Evolutionary conservation across 306 rosid genomes (phyloP), one percentile per base, ranked within the genome.

Genomic region (Dalbergia cochinchinensis): DNA sequence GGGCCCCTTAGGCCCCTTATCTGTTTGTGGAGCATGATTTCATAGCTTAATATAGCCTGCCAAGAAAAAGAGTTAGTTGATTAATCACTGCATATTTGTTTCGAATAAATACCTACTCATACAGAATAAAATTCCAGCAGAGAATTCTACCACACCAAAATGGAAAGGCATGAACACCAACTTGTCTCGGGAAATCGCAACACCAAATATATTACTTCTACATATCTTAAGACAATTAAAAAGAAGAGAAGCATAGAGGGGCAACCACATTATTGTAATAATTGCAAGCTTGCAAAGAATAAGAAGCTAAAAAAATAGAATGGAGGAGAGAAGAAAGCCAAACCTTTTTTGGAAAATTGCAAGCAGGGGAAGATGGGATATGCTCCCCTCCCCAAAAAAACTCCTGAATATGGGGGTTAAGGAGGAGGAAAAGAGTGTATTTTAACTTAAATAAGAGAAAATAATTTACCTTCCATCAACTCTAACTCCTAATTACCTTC

Each of bases 41-140:
- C 77, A 59, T 45, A 47, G 71, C 63, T 63, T 63, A 37, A 70
- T 50, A 61, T 48, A 47, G 19, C 48, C 15, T 33, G 37, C 19
- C 57, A 20, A 13, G 7, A 35, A 7, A 45, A 18, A 18, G 19
- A 34, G n/a, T 35, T 34, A 69, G 54, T 48, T 47, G 31, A 70
- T 18, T 60, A 8, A 22, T 78, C 71, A 47, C 50, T 51, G 47
- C 50, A 37, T 71, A 72, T 14, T 37, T 71, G 39, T 26, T 51
- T 53, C 8, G 19, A 72, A 53, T 12, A n/a, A 22, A 63, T 18
- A 71, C 15, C 65, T 50, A 63, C 48, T 22, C 48, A 51, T 80
- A 50, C 78, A 71, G 55, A 35, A 20, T 79, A 62, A 70, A 71
- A 61, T 39, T 37, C 63, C 78, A 63, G 67, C 14, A 53, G 16